Evolutionary conservation across 1,284 basidiomycete genomes (phyloP).

Genomic region (Moniliophthora roreri): DNA sequence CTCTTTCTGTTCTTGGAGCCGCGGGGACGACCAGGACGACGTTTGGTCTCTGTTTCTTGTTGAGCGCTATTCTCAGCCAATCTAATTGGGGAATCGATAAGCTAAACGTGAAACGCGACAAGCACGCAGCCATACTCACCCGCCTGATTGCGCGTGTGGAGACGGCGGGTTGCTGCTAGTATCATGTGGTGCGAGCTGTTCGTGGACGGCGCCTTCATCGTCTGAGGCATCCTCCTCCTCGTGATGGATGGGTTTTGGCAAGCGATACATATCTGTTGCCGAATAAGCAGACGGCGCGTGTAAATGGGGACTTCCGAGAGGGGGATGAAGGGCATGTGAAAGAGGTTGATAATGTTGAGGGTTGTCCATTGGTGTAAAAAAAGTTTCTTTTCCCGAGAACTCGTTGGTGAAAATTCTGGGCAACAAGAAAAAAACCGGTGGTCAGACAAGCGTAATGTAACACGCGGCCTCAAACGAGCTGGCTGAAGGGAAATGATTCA

Average conservation of each 20-base stretch:
- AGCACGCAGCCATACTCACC: background rate
- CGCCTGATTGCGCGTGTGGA: background rate
- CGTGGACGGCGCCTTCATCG: constrained; percentile 67
- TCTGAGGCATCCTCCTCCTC: constrained; percentile 61
- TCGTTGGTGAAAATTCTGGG: background rate
- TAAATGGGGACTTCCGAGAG: constrained; percentile 32
- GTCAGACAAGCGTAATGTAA: too few relatives aligned
- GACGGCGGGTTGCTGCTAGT: constrained; percentile 19
- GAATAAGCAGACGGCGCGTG: constrained; percentile 27
- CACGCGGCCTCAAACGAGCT: too few relatives aligned
- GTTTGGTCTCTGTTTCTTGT: constrained; percentile 41
- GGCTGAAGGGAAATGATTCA: too few relatives aligned
- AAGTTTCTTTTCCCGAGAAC: background rate
- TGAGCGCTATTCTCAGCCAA: constrained; percentile 10
- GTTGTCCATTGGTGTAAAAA: constrained; percentile 66
- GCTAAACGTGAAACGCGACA: constrained; percentile 1
- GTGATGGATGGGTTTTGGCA: constrained; percentile 28
- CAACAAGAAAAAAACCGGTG: background rate
- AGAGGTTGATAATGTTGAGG: constrained; percentile 77
- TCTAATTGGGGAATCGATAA: constrained; percentile 1
- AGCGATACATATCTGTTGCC: constrained; percentile 21
- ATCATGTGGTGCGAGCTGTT: constrained; percentile 47
- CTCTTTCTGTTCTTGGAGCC: constrained; percentile 72
- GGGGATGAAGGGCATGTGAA: constrained; percentile 72
- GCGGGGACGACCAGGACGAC: constrained; percentile 69